Percentiles rank a stretch among this genome's conserved stretches.
Conservation (phyloP, 805 yeast genomes). For the Candida ulmi region DNA sequence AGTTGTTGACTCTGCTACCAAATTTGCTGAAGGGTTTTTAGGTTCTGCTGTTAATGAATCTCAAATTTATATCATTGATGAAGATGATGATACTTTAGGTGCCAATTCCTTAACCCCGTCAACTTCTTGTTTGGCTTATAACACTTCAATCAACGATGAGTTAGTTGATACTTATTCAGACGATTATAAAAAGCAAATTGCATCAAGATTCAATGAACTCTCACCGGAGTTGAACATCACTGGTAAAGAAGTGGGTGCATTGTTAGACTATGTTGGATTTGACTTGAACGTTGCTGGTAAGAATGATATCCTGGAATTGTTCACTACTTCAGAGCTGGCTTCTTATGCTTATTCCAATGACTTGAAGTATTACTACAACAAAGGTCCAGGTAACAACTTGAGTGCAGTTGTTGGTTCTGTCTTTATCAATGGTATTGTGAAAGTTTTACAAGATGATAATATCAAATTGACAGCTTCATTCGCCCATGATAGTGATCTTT, state of each 20-base stretch:
- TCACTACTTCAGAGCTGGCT: conserved; percentile 44
- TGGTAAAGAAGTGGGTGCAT: conserved; percentile 31
- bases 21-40: conserved; percentile 54
- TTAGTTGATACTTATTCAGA: conserved; percentile 10
- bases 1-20: conserved; percentile 47
- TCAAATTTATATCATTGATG: conserved; percentile 37
- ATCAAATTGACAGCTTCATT: conserved; percentile 39
- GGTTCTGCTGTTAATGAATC: conserved; percentile 30
- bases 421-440: conserved; percentile 41
- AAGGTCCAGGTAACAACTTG: conserved; percentile 43
- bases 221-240: conserved; percentile 37
- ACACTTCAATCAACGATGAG: conserved; percentile 24
- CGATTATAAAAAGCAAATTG: conserved; percentile 21
- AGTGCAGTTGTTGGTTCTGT: conserved; percentile 38
- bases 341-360: conserved; percentile 37
- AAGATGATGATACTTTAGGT: conserved; percentile 39
- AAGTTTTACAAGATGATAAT: conserved; percentile 35
- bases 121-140: conserved; percentile 34
- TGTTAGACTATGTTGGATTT: conserved; percentile 44
- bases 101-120: conserved; percentile 54
- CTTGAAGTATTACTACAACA: conserved; percentile 37
- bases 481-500: conserved; percentile 53
- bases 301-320: conserved; percentile 25
- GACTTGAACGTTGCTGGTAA: conserved; percentile 43
- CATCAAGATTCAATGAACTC: conserved; percentile 25